A percentile compares a stretch with the other conserved stretches of the same genome.
phyloP scores from a whole-genome alignment of 2,329 filamentous ascomycete species.

The Trichoderma sp. region DNA sequence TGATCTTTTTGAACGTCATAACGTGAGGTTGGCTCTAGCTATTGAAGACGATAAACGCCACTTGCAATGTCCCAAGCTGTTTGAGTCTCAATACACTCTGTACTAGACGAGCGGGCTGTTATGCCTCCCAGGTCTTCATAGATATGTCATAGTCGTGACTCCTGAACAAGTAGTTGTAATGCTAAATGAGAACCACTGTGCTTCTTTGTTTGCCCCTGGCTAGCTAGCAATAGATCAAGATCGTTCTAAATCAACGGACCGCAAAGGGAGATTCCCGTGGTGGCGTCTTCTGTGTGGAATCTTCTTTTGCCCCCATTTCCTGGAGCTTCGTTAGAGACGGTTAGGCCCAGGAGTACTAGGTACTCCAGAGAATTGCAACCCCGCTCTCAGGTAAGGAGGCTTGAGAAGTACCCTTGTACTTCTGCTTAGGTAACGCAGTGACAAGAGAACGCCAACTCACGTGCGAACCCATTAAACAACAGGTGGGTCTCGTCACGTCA shows the following conservation, averaged over 20 bases:
- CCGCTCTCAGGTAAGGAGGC: not conserved
- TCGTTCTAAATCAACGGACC: not conserved
- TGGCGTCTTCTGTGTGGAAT: slow-evolving; percentile 2
- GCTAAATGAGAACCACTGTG: not conserved
- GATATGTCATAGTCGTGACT: not conserved
- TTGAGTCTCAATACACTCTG: not conserved
- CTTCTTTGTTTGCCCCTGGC: not conserved
- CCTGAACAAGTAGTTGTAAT: not conserved
- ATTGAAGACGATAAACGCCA: not conserved
- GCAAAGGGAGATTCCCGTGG: not conserved
- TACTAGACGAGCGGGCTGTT: not conserved
- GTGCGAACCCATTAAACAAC: slow-evolving; percentile 28
- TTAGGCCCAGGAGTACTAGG: not conserved
- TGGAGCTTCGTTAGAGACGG: not conserved
- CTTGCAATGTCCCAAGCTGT: not conserved
- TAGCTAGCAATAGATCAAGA: not conserved
- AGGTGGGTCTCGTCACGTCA: slow-evolving; percentile 38
- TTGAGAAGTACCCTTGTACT: not conserved
- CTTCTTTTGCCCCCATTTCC: not conserved
- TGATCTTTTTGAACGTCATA: not conserved
- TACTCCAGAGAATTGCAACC: not conserved
- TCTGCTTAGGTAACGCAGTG: not conserved
- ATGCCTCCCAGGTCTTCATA: not conserved
- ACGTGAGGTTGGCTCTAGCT: not conserved
- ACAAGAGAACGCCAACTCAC: slow-evolving; percentile 29